These are phyloP conservation scores for Lactarius sp. DNA, from an alignment of 768 basidiomycete genomes.

Conservation along the genomic window DNA sequence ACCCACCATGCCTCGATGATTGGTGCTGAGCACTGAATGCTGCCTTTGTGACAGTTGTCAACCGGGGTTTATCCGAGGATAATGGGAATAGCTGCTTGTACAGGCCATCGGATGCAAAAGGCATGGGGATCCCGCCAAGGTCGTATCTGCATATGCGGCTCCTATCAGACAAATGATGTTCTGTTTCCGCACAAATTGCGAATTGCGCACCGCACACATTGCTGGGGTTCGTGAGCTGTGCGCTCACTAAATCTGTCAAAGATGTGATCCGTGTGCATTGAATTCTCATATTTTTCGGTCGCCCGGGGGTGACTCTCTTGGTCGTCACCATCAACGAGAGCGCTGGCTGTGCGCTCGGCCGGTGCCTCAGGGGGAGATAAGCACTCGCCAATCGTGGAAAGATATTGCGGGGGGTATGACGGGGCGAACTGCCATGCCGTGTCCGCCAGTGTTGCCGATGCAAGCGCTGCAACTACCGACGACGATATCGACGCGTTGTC, in stretches of 20 bases:
- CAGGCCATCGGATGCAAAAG: conserved; percentile 73
- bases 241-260: conserved; percentile 83
- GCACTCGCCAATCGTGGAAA: conserved; percentile 73
- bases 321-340: conserved; percentile 38
- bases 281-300: conserved; percentile 77
- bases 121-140: conserved; percentile 75
- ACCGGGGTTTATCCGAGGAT: conserved; percentile 37
- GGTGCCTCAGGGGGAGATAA: conserved; percentile 47
- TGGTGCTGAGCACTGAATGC: conserved; percentile 51
- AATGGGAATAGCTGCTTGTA: conserved; percentile 72
- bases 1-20: conserved; percentile 46
- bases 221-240: conserved; percentile 64
- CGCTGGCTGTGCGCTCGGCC: conserved; percentile 37
- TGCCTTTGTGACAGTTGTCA: conserved; percentile 53
- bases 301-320: conserved; percentile 52
- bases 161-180: conserved; percentile 1
- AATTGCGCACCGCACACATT: conserved; percentile 74
- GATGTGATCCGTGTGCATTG: conserved; percentile 70
- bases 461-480: conserved; percentile 45
- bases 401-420: conserved; percentile 60
- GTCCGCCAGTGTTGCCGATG: conserved; percentile 48
- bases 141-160: conserved; percentile 60
- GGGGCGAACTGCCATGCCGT: conserved; percentile 68
- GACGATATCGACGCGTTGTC: conserved; percentile 37
- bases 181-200: not conserved